phyloP scores from a whole-genome alignment of 2,329 filamentous ascomycete genomes.

The Aspergillus fructus region DNA sequence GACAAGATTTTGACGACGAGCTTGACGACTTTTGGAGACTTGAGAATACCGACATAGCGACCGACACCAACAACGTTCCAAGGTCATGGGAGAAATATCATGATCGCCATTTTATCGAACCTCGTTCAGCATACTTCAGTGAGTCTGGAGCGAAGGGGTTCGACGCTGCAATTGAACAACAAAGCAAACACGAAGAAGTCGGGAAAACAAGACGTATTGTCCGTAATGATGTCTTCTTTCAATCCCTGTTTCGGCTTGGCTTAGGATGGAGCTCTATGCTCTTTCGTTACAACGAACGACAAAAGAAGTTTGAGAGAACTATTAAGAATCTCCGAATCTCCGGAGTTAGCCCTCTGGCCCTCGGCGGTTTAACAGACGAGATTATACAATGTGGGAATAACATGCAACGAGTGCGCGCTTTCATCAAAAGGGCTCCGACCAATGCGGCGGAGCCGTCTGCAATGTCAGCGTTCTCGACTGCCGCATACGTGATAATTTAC shows the following conservation, averaged over 20 bases:
- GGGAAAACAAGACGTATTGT: slow-evolving; percentile 32
- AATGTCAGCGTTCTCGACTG: slow-evolving; percentile 36
- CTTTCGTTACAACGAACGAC: slow-evolving; percentile 41
- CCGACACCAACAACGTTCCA: slow-evolving; percentile 19
- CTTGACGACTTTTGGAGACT: slow-evolving; percentile 37
- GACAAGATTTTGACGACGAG: slow-evolving; percentile 20
- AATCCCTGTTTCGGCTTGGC: slow-evolving; percentile 41
- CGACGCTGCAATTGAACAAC: slow-evolving; percentile 37
- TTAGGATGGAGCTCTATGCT: slow-evolving; percentile 47
- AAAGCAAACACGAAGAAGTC: slow-evolving; percentile 20
- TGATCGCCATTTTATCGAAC: slow-evolving; percentile 30
- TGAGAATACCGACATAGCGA: slow-evolving; percentile 21
- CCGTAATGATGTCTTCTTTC: slow-evolving; percentile 38
- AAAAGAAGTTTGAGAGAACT: slow-evolving; percentile 38
- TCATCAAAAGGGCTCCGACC: slow-evolving; percentile 29
- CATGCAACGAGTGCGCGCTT: slow-evolving; percentile 37
- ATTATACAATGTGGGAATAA: slow-evolving; percentile 37
- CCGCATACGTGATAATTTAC: slow-evolving; percentile 34
- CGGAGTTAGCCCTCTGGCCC: slow-evolving; percentile 49
- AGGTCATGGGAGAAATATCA: slow-evolving; percentile 46
- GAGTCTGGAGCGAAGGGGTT: slow-evolving; percentile 43
- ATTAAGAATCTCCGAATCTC: slow-evolving; percentile 49
- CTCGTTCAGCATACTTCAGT: slow-evolving; percentile 42
- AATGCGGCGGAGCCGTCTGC: slow-evolving; percentile 30
- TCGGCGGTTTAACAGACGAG: slow-evolving; percentile 33